Base-by-base conservation (phyloP, 345 rosid species). In the Gossypium mustelinum region DNA sequence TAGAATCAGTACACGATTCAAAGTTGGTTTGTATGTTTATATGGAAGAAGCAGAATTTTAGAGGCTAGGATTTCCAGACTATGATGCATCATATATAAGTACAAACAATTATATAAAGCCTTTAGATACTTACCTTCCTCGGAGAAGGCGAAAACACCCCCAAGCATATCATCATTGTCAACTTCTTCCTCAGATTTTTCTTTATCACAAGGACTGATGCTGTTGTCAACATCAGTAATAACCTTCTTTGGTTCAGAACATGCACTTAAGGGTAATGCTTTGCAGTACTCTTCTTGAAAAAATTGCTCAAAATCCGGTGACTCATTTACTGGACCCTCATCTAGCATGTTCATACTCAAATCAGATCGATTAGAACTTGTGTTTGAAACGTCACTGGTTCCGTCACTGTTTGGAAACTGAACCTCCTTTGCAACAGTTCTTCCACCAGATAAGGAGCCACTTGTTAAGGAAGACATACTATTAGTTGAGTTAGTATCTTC, bases 121-220 rank as follows among this genome's bases (percentile, higher is more conserved):
- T 78, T 61, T 70, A 57, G 34, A 56, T 54, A 44, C 77, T 34
- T 88, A 92, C 99, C 99, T 85, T 89, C 93, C 84, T 96, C 97
- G 1, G 92, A 96, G 88, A 96, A 96, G 81, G 89, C 87, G 68
- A 96, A 96, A 83, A 93, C 89, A 81, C 92, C 96, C 79, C 98
- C 99, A 51, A 93, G 87, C 90, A 92, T 87, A 77, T 88, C 94
- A 76, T 91, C 96, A 29, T 83, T 83, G 29, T 90, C 98, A 44
- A 72, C 87, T 72, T 87, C 89, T 78, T 91, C 95, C 80, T 89
- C 94, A 4, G 87, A 72, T 77, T 93, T 91, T 68, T 81, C 89
- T 71, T 79, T 75, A 68, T 82, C 96, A 77, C 83, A 84, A 75
- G 89, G 89, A 82, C 84, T 77, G 77, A 70, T 76, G 72, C 79